These are phyloP conservation scores for Neoarthrinium moseri DNA, from an alignment of 2,329 filamentous ascomycete species.

Conservation along the genomic window DNA sequence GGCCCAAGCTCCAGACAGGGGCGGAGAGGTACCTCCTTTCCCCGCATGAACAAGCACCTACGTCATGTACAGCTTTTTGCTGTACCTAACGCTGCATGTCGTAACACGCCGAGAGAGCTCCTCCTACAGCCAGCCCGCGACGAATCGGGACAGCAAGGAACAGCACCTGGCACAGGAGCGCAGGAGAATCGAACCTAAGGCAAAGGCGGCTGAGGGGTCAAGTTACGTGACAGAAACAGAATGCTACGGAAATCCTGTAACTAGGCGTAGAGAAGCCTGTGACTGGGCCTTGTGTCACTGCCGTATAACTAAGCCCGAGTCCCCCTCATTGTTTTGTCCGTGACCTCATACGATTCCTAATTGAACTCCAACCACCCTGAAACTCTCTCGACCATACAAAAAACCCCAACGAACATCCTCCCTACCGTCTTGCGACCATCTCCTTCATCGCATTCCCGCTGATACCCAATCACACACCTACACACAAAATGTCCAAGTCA, in stretches of 20 bases:
- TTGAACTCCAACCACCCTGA: background rate
- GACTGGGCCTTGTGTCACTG: background rate
- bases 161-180: background rate
- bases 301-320: background rate
- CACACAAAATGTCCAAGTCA: slow-evolving; percentile 45
- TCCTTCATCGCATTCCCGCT: background rate
- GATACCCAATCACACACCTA: slow-evolving; percentile 2
- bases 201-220: background rate
- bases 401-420: background rate
- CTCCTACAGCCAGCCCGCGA: no score
- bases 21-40: slow-evolving; percentile 14
- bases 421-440: background rate
- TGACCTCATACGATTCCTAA: slow-evolving; percentile 3
- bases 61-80: slow-evolving; percentile 25
- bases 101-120: no score
- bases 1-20: slow-evolving; percentile 5
- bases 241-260: no score
- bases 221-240: slow-evolving; percentile 1
- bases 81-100: background rate
- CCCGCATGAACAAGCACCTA: slow-evolving; percentile 20
- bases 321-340: background rate
- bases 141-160: background rate
- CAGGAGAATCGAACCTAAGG: background rate
- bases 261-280: background rate
- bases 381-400: no score